Conservation (phyloP, 2,329 filamentous ascomycete species). For the Beauveria brongniartii region DNA sequence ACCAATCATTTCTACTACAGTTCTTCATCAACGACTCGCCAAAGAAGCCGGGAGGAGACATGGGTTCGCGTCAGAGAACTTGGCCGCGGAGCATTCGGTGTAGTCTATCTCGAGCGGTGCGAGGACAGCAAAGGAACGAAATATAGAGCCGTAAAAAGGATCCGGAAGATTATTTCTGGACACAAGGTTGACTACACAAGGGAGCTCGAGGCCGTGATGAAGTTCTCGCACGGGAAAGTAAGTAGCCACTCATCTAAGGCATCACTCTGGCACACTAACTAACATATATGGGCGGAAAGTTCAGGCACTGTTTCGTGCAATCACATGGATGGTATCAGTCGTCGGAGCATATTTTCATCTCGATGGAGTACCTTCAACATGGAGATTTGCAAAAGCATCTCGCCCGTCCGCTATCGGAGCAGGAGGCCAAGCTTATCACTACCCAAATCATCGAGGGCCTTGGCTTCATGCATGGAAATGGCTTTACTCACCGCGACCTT, state of each 20-base stretch:
- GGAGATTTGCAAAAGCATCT: constrained; percentile 13
- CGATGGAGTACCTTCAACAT: constrained; percentile 14
- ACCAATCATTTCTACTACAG: constrained; percentile 7
- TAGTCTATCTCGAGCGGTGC: constrained; percentile 6
- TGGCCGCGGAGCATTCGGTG: constrained; percentile 10
- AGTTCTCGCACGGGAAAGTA: constrained; percentile 12
- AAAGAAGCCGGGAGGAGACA: neutral
- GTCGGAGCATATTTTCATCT: constrained; percentile 10
- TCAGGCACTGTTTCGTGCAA: constrained; percentile 14
- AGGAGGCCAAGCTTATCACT: constrained; percentile 8
- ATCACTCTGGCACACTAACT: neutral
- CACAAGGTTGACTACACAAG: neutral
- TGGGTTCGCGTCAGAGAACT: constrained; percentile 2
- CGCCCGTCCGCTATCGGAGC: constrained; percentile 1
- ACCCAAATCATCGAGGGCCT: constrained; percentile 14
- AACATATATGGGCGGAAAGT: neutral
- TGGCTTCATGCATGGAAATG: constrained; percentile 14
- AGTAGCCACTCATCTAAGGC: neutral
- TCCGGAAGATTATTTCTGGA: neutral
- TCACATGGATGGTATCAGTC: constrained; percentile 14
- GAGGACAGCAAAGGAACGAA: neutral
- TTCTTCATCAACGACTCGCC: neutral
- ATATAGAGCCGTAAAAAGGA: neutral
- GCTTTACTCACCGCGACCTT: constrained; percentile 16
- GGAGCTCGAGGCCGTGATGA: constrained; percentile 11